Conservation (phyloP, 345 rosid species). For the Cardamine chenopodiifolia region DNA sequence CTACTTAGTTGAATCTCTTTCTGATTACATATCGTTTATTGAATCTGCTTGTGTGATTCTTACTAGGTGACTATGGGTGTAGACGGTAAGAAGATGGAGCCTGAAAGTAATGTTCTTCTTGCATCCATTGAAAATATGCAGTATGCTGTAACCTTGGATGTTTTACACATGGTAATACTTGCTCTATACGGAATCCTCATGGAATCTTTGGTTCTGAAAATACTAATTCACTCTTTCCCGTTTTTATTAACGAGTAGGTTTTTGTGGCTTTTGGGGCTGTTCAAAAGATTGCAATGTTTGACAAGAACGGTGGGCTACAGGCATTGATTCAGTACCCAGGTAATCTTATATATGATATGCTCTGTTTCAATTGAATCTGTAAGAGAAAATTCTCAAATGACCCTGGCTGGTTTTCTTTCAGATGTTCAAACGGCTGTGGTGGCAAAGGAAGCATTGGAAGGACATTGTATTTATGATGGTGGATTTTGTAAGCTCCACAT, state of each 20-base stretch:
- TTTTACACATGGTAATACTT: slow-evolving; percentile 74
- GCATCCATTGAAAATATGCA: slow-evolving; percentile 99
- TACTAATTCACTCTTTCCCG: background rate
- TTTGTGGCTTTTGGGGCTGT: slow-evolving; percentile 92
- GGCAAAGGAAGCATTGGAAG: slow-evolving; percentile 98
- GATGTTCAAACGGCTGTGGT: slow-evolving; percentile 94
- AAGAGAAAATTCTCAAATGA: slow-evolving; percentile 10
- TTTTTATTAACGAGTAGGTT: slow-evolving; percentile 51
- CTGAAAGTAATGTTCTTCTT: slow-evolving; percentile 97
- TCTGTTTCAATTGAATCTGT: background rate
- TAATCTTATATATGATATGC: slow-evolving; percentile 26
- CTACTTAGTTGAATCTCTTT: background rate
- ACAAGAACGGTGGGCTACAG: slow-evolving; percentile 94
- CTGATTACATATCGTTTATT: no score
- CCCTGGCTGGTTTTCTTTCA: slow-evolving; percentile 31
- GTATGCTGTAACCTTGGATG: slow-evolving; percentile 97
- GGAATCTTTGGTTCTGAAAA: background rate
- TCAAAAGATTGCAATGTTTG: slow-evolving; percentile 99
- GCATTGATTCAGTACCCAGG: slow-evolving; percentile 88
- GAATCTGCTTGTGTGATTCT: no score
- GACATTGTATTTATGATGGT: slow-evolving; percentile 97
- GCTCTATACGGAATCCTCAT: background rate
- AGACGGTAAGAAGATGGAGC: slow-evolving; percentile 95
- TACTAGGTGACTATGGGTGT: slow-evolving; percentile 68
- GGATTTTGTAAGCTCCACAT: slow-evolving; percentile 98